Evolutionary conservation across 2,329 filamentous ascomycete genomes (phyloP), one percentile per base, ranked within the genome.

Genomic region (Pseudogymnoascus sp.): DNA sequence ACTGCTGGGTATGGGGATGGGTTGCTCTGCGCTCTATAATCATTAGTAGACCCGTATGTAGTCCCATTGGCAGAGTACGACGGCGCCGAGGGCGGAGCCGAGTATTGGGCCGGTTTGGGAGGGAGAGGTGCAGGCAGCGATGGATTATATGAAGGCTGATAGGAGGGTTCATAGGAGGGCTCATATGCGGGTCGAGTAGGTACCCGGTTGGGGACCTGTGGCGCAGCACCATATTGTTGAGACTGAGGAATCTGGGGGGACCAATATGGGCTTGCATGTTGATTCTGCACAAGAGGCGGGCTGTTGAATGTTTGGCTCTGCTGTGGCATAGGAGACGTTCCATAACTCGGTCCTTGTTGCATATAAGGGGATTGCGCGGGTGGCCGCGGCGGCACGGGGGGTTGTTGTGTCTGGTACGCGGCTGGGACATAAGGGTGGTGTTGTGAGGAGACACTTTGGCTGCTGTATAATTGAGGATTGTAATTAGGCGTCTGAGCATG

Each of bases 371-470:
- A 75, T 70, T 6, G 78, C 76, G 29, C 62, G 16, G 62, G 62
- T 31, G 75, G 75, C 6, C 77, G 76, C 6, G 76, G 76, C 39
- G 75, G 75, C 11, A 77, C 76, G 10, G 85, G 71, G n/a, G 80
- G 77, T 1, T 78, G 74, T 5, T 79, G 77, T 23, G 77, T 70
- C 57, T 80, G 77, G 26, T 77, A 75, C 42, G 73, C 72, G 36
- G 77, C 76, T 1, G 90, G 89, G 71, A 93, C 93, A 75, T 93
- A 93, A 47, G 83, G 80, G 74, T 67, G 81, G 75, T 66, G 78
- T 75, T 66, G 78, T 70, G 64, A 78, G 74, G 67, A 81, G 77
- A 69, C 81, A 81, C 66, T 80, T 77, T 66, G 82, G 78, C 66
- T 82, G 79, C 71, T 84, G 81, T 71, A 82, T 73, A 76, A 75